Evolutionary conservation across 169 alveolate species (phyloP), one percentile per base, ranked within the genome.

Genomic region (Cryptosporidium canis): DNA sequence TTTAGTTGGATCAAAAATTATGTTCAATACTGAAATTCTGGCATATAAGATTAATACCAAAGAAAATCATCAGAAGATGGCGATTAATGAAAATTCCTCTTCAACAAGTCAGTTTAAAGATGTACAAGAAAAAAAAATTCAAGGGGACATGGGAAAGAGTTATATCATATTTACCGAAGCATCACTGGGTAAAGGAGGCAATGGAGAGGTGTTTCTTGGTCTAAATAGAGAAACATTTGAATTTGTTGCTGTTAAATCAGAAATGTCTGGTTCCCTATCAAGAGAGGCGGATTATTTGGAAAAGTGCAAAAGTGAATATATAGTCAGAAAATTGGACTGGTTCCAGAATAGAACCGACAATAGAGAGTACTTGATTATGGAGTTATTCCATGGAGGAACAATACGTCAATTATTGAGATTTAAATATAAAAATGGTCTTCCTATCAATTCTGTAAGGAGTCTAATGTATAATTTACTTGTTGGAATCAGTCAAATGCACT

Each of bases 401-500:
- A 41, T 77, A 41, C 87, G 87, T 39, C 87, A 77, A 48, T 58
- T 77, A 56, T 45, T 77, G 31, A 77, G 87, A 61, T 77, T 77
- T 43, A 77, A 61, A 58, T 58, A 77, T 14, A 77, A 77, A 77
- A 41, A 77, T 61, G 87, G 87, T 39, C 87, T 77, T 56, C 87
- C 87, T 35, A 77, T 77, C 8, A 77, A 24, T 14, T 43, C 87
- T 41, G 87, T 77, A 14, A 35, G 72, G 16, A 35, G 61, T 24
- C 45, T 77, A 77, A 77, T 77, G 70, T 61, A 77, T 77, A 77
- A 71, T 39, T 39, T 77, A 61, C 24, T 77, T 24, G 53, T 77
- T 58, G 87, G 87, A 58, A 41, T 77, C 37, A 61, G 66, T 61
- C 87, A 77, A 39, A 77, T 77, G 87, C 98, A 96, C 63, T 70